Conservation (phyloP, 2,329 filamentous ascomycete species). For the Colletotrichum tamarilloi region DNA sequence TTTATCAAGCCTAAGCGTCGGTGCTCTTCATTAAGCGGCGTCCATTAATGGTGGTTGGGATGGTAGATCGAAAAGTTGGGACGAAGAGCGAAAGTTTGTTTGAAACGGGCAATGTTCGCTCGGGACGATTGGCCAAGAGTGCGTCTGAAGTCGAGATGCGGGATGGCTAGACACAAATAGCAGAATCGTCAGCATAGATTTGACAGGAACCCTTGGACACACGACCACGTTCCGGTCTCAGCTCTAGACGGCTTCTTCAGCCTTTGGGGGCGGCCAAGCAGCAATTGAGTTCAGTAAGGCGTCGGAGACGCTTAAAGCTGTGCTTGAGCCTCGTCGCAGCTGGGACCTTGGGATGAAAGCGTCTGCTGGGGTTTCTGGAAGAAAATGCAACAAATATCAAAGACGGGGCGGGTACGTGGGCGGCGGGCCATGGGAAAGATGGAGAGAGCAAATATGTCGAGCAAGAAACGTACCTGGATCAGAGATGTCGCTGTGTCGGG, state of each 20-base stretch:
- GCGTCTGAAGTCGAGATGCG: slow-evolving; percentile 25
- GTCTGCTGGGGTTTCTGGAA: slow-evolving; percentile 5
- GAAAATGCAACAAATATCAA: not conserved
- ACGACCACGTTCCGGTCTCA: slow-evolving; percentile 22
- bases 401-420: not conserved
- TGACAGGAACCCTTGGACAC: slow-evolving; percentile 26
- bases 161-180: slow-evolving; percentile 23
- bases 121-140: slow-evolving; percentile 17
- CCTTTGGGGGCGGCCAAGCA: not conserved
- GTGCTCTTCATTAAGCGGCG: slow-evolving; percentile 26
- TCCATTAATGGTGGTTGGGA: slow-evolving; percentile 29
- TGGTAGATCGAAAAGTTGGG: slow-evolving; percentile 9
- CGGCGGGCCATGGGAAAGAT: not conserved
- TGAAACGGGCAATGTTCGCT: slow-evolving; percentile 9
- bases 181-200: slow-evolving; percentile 12
- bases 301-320: slow-evolving; percentile 15
- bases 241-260: not conserved
- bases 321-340: slow-evolving; percentile 29
- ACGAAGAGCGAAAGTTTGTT: slow-evolving; percentile 23
- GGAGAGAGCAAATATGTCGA: not conserved
- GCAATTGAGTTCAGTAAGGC: slow-evolving; percentile 22
- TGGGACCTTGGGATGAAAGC: slow-evolving; percentile 15
- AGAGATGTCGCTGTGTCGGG: slow-evolving; percentile 25
- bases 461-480: slow-evolving; percentile 31
- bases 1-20: slow-evolving; percentile 17